Conservation (phyloP, 2,329 filamentous ascomycete species). For the Botrytis cinerea region DNA sequence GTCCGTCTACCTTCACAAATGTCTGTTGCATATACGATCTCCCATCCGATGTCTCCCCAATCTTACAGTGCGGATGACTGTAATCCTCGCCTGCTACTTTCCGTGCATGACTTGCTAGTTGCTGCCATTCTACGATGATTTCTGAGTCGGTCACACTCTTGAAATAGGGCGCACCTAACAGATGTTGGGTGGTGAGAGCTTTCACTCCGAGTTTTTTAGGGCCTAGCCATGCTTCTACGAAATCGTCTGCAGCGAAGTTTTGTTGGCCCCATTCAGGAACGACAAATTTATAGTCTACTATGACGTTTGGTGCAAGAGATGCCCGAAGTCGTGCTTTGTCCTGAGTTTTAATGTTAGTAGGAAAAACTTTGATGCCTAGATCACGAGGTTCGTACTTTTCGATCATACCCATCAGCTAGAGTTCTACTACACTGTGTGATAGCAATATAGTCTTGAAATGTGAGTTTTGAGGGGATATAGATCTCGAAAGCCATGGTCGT, state of each 20-base stretch:
- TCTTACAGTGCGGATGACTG: slow-evolving; percentile 30
- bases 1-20: slow-evolving; percentile 29
- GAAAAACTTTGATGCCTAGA: not conserved
- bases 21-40: slow-evolving; percentile 33
- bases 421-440: slow-evolving; percentile 34
- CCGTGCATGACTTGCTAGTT: slow-evolving; percentile 35
- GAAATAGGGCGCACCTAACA: slow-evolving; percentile 36
- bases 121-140: slow-evolving; percentile 38
- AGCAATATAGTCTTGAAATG: slow-evolving; percentile 36
- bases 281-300: slow-evolving; percentile 29
- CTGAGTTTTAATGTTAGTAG: not conserved
- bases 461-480: slow-evolving; percentile 34
- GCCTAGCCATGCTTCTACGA: slow-evolving; percentile 29
- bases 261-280: slow-evolving; percentile 29
- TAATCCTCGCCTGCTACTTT: slow-evolving; percentile 30
- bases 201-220: slow-evolving; percentile 29
- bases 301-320: slow-evolving; percentile 29
- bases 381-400: slow-evolving; percentile 30
- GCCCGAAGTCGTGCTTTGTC: slow-evolving; percentile 1
- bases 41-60: slow-evolving; percentile 30
- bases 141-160: slow-evolving; percentile 31
- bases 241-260: slow-evolving; percentile 27
- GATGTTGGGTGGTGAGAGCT: slow-evolving; percentile 34
- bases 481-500: slow-evolving; percentile 33
- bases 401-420: slow-evolving; percentile 37